A percentile compares a stretch with the other conserved stretches of the same genome.
Conservation (phyloP, 1,284 basidiomycete species). For the Peniophora sp. region DNA sequence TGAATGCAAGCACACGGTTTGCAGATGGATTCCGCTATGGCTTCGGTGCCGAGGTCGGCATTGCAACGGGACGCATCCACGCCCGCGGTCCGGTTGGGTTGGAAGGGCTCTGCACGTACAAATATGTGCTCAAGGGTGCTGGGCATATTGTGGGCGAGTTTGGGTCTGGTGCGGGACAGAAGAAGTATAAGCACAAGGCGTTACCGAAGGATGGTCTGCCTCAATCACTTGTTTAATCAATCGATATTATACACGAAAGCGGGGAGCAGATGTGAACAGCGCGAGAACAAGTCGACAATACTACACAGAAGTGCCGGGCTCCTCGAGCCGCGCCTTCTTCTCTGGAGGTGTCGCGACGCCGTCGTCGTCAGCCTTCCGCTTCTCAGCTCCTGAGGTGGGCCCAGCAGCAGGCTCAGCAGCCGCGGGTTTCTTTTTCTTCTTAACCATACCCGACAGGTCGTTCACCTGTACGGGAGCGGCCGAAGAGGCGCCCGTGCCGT, state of each 20-base stretch:
- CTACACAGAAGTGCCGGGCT: slow-evolving; percentile 6
- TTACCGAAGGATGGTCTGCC: slow-evolving; percentile 42
- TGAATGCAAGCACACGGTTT: slow-evolving; percentile 94
- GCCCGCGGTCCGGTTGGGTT: slow-evolving; percentile 95
- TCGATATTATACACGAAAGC: neutral
- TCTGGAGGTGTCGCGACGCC: slow-evolving; percentile 35
- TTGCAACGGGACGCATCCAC: slow-evolving; percentile 94
- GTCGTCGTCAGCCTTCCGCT: slow-evolving; percentile 60
- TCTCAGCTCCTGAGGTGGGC: slow-evolving; percentile 24
- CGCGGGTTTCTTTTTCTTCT: slow-evolving; percentile 50
- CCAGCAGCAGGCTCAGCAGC: slow-evolving; percentile 10
- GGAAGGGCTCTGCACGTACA: slow-evolving; percentile 92
- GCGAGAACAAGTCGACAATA: neutral
- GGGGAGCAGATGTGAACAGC: too few relatives aligned
- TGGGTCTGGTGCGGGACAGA: slow-evolving; percentile 65
- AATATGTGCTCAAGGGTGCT: slow-evolving; percentile 80
- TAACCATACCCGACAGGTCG: slow-evolving; percentile 77
- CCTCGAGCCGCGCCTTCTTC: slow-evolving; percentile 63
- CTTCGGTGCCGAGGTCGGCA: slow-evolving; percentile 97
- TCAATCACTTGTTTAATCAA: slow-evolving; percentile 25
- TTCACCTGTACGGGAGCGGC: slow-evolving; percentile 46
- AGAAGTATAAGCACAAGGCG: slow-evolving; percentile 64
- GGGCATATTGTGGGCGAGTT: slow-evolving; percentile 84
- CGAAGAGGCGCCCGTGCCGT: slow-evolving; percentile 18
- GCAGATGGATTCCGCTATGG: slow-evolving; percentile 97